A percentile compares a stretch with the other conserved stretches of the same genome.
Evolutionary conservation across 139 green algal species (phyloP).

Genomic region (Tetraselmis chui): DNA sequence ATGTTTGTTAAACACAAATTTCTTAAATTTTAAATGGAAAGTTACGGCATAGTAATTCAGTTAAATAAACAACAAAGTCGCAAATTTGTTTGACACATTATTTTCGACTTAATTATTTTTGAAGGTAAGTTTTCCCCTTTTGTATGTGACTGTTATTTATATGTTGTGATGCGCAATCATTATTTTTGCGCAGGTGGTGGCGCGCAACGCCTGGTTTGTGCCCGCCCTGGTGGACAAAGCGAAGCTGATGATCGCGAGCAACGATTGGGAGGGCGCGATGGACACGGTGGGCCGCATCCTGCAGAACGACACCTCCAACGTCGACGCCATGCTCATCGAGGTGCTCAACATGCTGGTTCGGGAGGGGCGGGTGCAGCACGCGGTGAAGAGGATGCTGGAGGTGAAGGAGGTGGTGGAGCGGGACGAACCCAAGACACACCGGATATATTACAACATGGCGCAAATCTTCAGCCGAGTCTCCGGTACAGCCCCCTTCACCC

Average conservation of each 20-base stretch:
- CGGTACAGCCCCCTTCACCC: neutral
- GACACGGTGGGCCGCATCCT: constrained; percentile 29
- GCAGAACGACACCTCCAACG: constrained; percentile 37
- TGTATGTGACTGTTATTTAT: too few relatives aligned
- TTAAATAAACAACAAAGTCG: too few relatives aligned
- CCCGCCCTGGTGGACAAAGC: constrained; percentile 49
- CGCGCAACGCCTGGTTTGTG: constrained; percentile 48
- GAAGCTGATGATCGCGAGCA: constrained; percentile 37
- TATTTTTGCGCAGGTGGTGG: constrained; percentile 9
- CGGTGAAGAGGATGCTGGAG: constrained; percentile 34
- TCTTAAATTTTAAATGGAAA: too few relatives aligned
- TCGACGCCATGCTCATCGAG: constrained; percentile 41
- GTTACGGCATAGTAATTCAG: too few relatives aligned
- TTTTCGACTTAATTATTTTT: too few relatives aligned
- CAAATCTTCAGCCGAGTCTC: constrained; percentile 2
- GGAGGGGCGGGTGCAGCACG: constrained; percentile 37
- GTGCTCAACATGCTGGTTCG: constrained; percentile 30
- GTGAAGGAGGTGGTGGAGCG: constrained; percentile 29
- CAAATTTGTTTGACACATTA: too few relatives aligned
- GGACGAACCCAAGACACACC: constrained; percentile 33
- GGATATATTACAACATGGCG: constrained; percentile 13
- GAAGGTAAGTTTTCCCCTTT: too few relatives aligned
- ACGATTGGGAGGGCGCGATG: constrained; percentile 42
- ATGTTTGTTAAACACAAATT: too few relatives aligned
- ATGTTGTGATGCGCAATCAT: constrained; percentile 8